Base-by-base conservation (phyloP, 805 yeast genomes). In the Starmerella tilneyi region DNA sequence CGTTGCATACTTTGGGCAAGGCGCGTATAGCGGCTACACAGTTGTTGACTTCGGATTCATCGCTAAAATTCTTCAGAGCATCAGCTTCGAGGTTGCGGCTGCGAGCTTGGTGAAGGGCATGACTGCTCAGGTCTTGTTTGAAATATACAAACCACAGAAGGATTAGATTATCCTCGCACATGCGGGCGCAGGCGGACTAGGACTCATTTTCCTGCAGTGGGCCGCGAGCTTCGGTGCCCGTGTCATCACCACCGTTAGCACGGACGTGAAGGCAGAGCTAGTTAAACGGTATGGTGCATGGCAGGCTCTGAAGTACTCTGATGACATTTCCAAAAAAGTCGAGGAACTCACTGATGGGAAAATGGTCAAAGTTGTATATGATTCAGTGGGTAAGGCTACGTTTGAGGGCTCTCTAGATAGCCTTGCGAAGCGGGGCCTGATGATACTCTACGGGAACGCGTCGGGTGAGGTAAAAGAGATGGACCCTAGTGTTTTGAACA, bases 171-270 rank as follows among this genome's bases (percentile, higher is more conserved):
- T 82, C 36, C 69, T 88, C 38, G 78, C 84, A 21, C 84, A 86
- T 67, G 96, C 96, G 4, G 95, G 95, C 7, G 96, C 96, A 3
- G 97, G 96, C 37, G 96, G 96, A 45, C 89, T 84, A 41, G 97
- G 97, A 4, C 71, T 75, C 42, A 54, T 84, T 16, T 65, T 85
- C 44, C 68, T 71, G 41, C 95, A 86, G 61, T 65, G 86, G 63
- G 63, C 81, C 41, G 62, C 69, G 24, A 57, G 63, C 20, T 68
- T 66, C 41, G 94, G 94, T 16, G 96, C 86, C 4, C 78, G 75
- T 51, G 86, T 78, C 38, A 85, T 88, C 63, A 96, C 94, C 3
- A 70, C 82, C 30, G 92, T 94, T 5, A 84, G 96, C 2, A 70
- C 84, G 11, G 75, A 71, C 23, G 94, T 73, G 46, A 88, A 88